Evolutionary conservation across 1,284 basidiomycete species (phyloP), one percentile per base, ranked within the genome.

Genomic region (Moesziomyces antarcticus): DNA sequence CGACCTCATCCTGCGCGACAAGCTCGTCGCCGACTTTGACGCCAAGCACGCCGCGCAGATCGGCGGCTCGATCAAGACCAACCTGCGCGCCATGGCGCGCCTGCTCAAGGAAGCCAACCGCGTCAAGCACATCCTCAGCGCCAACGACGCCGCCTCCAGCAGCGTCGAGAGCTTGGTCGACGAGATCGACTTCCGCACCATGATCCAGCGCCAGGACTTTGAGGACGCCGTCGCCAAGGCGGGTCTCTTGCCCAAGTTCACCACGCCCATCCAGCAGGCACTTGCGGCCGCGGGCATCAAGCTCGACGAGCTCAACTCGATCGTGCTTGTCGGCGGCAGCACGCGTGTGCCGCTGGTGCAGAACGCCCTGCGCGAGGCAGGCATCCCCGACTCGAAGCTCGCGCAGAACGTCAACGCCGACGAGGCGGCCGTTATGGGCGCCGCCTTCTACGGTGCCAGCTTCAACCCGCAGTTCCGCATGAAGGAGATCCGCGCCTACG

Each of bases 311-410:
- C 87, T 99, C 75, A 89, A 91, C 16, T 96, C 94, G 3, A 91
- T 99, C 53, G 93, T 99, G 73, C 87, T 98, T 22, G 91, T 92
- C 43, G 96, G 96, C 41, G 97, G 96, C 54, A 90, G 88, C 62
- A 92, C 94, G 13, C 88, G 96, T 56, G 92, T 93, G 2, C 97
- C 96, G 0, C 91, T 98, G 88, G 90, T 99, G 37, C 94, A 97
- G 84, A 87, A 88, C 1, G 88, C 79, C 11, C 62, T 84, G 44
- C 64, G 67, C 16, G 63, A 69, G n/a, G 77, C 76, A 1, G 81
- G 81, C 27, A 76, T 84, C 14, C 82, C 82, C 1, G 77, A 82
- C 27, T 59, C 60, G 41, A 79, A 81, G 63, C 52, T 83, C 13
- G 81, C 82, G 33, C 88, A 92, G 79, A 97, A 97, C 78, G 93